phyloP scores from a whole-genome alignment of 2,329 filamentous ascomycete species.

The Truncatella angustata region DNA sequence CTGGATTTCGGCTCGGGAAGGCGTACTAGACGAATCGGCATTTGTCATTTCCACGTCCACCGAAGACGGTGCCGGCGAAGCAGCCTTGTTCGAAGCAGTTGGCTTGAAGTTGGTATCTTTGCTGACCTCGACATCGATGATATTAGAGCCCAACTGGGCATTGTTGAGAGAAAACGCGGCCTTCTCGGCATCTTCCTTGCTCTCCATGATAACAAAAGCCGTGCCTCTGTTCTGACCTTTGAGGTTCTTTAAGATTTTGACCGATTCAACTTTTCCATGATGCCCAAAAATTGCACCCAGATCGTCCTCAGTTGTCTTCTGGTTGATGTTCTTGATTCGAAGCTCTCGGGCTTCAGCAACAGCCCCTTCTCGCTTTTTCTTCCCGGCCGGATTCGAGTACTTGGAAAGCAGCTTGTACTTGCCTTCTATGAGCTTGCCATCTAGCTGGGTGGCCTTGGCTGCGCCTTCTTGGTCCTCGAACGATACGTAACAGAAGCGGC shows the following conservation, averaged over 20 bases:
- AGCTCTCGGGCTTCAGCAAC: slow-evolving; percentile 86
- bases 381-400: slow-evolving; percentile 78
- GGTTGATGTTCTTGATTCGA: slow-evolving; percentile 70
- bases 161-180: slow-evolving; percentile 67
- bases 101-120: slow-evolving; percentile 56
- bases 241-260: slow-evolving; percentile 68
- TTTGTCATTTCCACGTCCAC: no score
- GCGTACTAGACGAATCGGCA: slow-evolving; percentile 32
- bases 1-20: slow-evolving; percentile 48
- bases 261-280: slow-evolving; percentile 71
- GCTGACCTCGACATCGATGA: slow-evolving; percentile 65
- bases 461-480: slow-evolving; percentile 71
- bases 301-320: slow-evolving; percentile 62
- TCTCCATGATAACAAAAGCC: slow-evolving; percentile 76
- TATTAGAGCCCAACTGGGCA: slow-evolving; percentile 65
- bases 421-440: slow-evolving; percentile 68
- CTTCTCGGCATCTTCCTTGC: slow-evolving; percentile 64
- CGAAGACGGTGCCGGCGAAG: no score
- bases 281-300: slow-evolving; percentile 69
- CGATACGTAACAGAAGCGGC: slow-evolving; percentile 95
- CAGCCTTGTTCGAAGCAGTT: slow-evolving; percentile 42
- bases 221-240: slow-evolving; percentile 72
- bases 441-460: slow-evolving; percentile 67
- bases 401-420: slow-evolving; percentile 70
- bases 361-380: slow-evolving; percentile 76